These are phyloP conservation scores for Aspergillus indologenus DNA, from an alignment of 495 filamentous ascomycete species.

Conservation along the genomic window DNA sequence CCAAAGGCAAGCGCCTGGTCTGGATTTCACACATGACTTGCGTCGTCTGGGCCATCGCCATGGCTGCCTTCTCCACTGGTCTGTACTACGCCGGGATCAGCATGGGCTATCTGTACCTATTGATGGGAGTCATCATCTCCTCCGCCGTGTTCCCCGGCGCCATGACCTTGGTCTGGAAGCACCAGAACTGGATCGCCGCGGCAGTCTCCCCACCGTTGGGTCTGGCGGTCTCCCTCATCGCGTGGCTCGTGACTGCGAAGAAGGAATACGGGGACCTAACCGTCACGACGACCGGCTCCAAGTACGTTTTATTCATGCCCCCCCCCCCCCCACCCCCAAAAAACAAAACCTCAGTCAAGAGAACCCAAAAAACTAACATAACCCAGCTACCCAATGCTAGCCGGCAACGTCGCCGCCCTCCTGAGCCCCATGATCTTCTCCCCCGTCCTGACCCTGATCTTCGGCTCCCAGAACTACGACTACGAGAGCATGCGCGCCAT, in stretches of 20 bases:
- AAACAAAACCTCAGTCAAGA: no score
- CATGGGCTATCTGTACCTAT: slow-evolving; percentile 77
- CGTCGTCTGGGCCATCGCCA: slow-evolving; percentile 71
- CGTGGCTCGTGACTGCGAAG: slow-evolving; percentile 89
- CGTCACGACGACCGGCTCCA: slow-evolving; percentile 73
- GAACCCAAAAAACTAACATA: neutral
- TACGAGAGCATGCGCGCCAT: slow-evolving; percentile 85
- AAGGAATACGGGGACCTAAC: slow-evolving; percentile 69
- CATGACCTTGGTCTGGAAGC: slow-evolving; percentile 76
- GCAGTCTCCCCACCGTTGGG: slow-evolving; percentile 74
- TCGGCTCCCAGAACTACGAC: slow-evolving; percentile 82
- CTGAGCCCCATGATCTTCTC: slow-evolving; percentile 77
- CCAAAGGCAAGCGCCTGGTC: slow-evolving; percentile 76
- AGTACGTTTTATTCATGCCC: slow-evolving; percentile 45
- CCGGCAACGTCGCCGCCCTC: slow-evolving; percentile 78
- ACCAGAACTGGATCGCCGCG: slow-evolving; percentile 78
- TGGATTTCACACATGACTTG: slow-evolving; percentile 81
- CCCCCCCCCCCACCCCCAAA: neutral
- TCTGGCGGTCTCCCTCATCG: slow-evolving; percentile 70
- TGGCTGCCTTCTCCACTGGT: slow-evolving; percentile 81
- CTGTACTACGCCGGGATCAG: slow-evolving; percentile 68
- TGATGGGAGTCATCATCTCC: slow-evolving; percentile 91
- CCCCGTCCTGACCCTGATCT: slow-evolving; percentile 70
- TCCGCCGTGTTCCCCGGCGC: slow-evolving; percentile 81
- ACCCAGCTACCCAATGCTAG: slow-evolving; percentile 74